A percentile compares a stretch with the other conserved stretches of the same genome.
Conservation (phyloP, 768 basidiomycete species). For the Strobilomyces dryophilus region DNA sequence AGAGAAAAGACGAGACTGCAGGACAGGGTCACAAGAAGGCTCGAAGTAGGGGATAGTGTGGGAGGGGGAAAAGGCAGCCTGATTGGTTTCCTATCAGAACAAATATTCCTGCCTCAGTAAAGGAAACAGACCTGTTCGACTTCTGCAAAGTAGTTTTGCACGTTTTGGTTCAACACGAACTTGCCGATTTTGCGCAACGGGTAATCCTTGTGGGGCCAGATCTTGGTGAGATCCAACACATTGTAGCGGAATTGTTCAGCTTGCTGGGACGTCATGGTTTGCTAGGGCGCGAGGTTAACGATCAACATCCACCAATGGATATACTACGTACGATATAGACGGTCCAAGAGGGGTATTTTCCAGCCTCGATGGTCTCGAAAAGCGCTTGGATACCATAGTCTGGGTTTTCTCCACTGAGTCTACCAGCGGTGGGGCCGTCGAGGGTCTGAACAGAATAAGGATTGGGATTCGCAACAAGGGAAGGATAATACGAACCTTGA, state of each 20-base stretch:
- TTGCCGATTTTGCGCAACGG: constrained; percentile 87
- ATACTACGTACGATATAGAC: constrained; percentile 65
- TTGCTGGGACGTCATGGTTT: constrained; percentile 92
- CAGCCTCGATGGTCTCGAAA: constrained; percentile 78
- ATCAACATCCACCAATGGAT: neutral
- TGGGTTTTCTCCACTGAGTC: constrained; percentile 68
- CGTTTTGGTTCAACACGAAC: constrained; percentile 74
- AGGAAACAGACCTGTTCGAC: constrained; percentile 74
- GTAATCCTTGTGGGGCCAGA: constrained; percentile 85
- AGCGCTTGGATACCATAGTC: constrained; percentile 84
- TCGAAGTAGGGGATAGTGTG: constrained; percentile 88
- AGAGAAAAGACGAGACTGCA: constrained; percentile 92
- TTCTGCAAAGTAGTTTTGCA: constrained; percentile 90
- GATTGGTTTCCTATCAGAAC: constrained; percentile 4
- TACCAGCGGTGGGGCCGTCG: constrained; percentile 58
- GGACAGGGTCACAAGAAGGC: constrained; percentile 85
- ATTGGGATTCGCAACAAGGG: neutral
- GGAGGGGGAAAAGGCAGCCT: constrained; percentile 84
- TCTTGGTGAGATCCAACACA: constrained; percentile 85
- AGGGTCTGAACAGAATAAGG: constrained; percentile 50
- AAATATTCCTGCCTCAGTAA: constrained; percentile 13
- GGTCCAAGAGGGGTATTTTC: constrained; percentile 83
- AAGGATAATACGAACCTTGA: constrained; percentile 49
- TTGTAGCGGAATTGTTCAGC: constrained; percentile 90
- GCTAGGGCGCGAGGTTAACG: constrained; percentile 37